Evolutionary conservation across 1,139 yeast species (phyloP), one percentile per base, ranked within the genome.

Genomic region (Candida dubliniensis): DNA sequence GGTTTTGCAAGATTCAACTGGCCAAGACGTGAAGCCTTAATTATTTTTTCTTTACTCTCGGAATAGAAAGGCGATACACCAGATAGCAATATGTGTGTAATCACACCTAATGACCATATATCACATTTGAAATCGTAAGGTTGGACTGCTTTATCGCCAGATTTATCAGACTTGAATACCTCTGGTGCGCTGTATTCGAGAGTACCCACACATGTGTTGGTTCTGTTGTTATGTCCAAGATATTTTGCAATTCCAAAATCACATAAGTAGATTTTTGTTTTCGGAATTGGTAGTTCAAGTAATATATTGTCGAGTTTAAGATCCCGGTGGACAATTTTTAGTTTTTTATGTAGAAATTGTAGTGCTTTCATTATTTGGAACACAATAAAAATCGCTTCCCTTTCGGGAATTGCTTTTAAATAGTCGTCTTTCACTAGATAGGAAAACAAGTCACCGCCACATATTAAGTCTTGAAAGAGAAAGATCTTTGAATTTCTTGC

Each of bases 111-210:
- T 0, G 88, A 82, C 90, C 89, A 83, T 39, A 80, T 61, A 58
- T 84, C 89, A 54, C 87, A 82, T 53, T 79, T 80, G 33, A 60
- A 65, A 43, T 71, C 76, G 53, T 81, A 82, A 0, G 84, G 81
- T 26, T 29, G 18, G 7, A 34, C 25, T 1, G 37, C 4, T 8
- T 31, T 27, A 36, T 37, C 41, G 0, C 47, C 46, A 3, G 36
- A 38, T n/a, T 2, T 9, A 30, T 55, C 59, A 26, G 35, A 34
- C 13, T 38, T 25, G 33, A 58, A 57, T 2, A 62, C 53, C 45
- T 83, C 88, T 0, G 88, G 88, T 0, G 88, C 88, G 46, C 82
- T 75, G 53, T 82, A 82, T 54, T 82, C 88, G 0, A 83, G 79
- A 0, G 88, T 82, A 1, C 89, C 89, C 1, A 81, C 84, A 2